Evolutionary conservation across 805 yeast species (phyloP).

Genomic region (Saccharomycopsis sp.): DNA sequence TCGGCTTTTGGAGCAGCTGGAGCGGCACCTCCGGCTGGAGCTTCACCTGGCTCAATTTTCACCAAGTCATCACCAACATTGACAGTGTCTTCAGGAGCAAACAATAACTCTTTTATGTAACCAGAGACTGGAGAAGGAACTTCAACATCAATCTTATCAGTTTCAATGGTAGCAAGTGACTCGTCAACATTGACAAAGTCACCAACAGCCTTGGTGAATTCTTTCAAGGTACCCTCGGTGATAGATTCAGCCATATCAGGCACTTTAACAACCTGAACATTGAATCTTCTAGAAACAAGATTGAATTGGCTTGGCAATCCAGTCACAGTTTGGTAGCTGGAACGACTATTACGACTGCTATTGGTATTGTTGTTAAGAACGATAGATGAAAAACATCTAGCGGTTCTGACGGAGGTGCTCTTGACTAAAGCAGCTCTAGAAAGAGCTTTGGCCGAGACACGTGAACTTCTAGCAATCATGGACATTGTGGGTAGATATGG

Average conservation of each 20-base stretch:
- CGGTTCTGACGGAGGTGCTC: background rate
- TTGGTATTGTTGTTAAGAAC: background rate
- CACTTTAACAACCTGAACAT: constrained; percentile 63
- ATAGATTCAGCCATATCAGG: constrained; percentile 99
- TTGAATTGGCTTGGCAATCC: constrained; percentile 14
- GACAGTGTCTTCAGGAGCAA: constrained; percentile 83
- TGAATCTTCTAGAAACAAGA: constrained; percentile 27
- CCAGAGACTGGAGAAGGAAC: constrained; percentile 94
- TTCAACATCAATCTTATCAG: constrained; percentile 96
- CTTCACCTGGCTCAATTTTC: constrained; percentile 73
- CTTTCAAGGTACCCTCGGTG: constrained; percentile 89
- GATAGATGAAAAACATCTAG: constrained; percentile 15
- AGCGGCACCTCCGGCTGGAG: constrained; percentile 50
- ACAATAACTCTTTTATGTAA: constrained; percentile 77
- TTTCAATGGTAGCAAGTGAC: constrained; percentile 92
- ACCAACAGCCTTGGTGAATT: constrained; percentile 69
- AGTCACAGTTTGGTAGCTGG: constrained; percentile 3
- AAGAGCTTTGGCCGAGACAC: constrained; percentile 4
- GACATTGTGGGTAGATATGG: background rate
- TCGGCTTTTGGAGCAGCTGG: constrained; percentile 29
- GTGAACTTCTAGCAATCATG: constrained; percentile 14
- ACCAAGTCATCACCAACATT: constrained; percentile 91
- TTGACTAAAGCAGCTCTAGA: constrained; percentile 5
- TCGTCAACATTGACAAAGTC: constrained; percentile 85
- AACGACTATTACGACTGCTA: background rate